Evolutionary conservation across 2,329 filamentous ascomycete genomes (phyloP).

Genomic region (Exophiala sp.): DNA sequence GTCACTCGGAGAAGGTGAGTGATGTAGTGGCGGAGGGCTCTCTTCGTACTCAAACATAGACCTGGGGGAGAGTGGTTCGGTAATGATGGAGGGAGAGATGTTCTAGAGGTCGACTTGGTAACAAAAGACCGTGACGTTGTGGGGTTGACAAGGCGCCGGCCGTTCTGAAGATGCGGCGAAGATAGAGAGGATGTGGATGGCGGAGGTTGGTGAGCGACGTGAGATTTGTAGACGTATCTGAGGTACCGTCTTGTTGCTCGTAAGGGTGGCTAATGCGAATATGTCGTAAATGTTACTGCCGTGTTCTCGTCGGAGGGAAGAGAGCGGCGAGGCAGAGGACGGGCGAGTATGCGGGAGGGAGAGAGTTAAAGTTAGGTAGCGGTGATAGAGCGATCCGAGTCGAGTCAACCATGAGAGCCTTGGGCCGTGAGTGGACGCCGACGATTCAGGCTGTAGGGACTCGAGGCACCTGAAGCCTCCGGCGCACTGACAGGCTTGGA

Average conservation of each 20-base stretch:
- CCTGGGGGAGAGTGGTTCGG: slow-evolving; percentile 5
- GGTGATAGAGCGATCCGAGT: slow-evolving; percentile 2
- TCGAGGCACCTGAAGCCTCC: not conserved
- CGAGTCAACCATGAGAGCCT: not conserved
- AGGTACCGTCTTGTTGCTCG: not conserved
- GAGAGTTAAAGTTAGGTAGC: slow-evolving; percentile 1
- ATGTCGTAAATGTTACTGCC: not conserved
- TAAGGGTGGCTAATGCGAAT: not conserved
- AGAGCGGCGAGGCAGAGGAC: not conserved
- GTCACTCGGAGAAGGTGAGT: slow-evolving; percentile 47
- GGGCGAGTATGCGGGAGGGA: not conserved
- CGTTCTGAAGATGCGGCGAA: slow-evolving; percentile 2
- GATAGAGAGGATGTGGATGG: not conserved
- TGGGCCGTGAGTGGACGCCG: not conserved
- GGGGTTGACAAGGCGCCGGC: no score
- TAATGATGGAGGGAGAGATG: slow-evolving; percentile 17
- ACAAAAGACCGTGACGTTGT: slow-evolving; percentile 10
- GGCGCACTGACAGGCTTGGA: not conserved
- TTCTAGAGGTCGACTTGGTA: slow-evolving; percentile 1
- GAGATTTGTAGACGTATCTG: not conserved
- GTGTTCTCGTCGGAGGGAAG: not conserved
- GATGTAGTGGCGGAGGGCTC: slow-evolving; percentile 47
- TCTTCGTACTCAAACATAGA: slow-evolving; percentile 51
- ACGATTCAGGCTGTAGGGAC: not conserved
- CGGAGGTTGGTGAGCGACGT: slow-evolving; percentile 4